A percentile compares a stretch with the other conserved stretches of the same genome.
phyloP scores from a whole-genome alignment of 805 yeast genomes.

The Starmerella gropengiesseri region DNA sequence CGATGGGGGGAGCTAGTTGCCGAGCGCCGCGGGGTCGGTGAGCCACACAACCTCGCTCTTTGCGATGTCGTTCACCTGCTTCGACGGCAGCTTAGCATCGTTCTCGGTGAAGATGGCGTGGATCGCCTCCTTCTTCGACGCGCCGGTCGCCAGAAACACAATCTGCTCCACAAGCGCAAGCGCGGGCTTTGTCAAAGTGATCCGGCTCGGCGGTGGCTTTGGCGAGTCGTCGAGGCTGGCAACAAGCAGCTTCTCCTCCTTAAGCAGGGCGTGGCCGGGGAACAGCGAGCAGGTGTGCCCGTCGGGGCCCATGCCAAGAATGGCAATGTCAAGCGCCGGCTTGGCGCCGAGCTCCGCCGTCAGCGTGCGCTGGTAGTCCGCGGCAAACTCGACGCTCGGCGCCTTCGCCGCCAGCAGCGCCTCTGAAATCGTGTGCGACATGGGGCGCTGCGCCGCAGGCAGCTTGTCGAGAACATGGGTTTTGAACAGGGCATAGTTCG shows the following conservation, averaged over 20 bases:
- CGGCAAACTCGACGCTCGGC: conserved; percentile 18
- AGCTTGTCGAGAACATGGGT: conserved; percentile 43
- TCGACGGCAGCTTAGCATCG: conserved; percentile 46
- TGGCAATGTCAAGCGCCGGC: conserved; percentile 45
- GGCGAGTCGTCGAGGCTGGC: conserved; percentile 73
- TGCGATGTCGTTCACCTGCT: conserved; percentile 52
- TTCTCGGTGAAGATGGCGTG: conserved; percentile 51
- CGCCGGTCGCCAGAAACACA: conserved; percentile 84
- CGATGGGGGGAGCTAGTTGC: conserved; percentile 29
- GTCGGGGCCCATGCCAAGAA: conserved; percentile 90
- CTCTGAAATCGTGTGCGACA: conserved; percentile 38
- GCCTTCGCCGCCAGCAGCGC: conserved; percentile 30
- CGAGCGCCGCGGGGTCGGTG: conserved; percentile 70
- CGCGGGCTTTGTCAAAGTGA: conserved; percentile 76
- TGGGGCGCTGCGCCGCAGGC: conserved; percentile 22
- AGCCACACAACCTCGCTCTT: conserved; percentile 59
- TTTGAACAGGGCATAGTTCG: conserved; percentile 75
- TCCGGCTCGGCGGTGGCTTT: conserved; percentile 85
- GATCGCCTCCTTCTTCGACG: conserved; percentile 64
- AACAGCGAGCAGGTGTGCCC: conserved; percentile 91
- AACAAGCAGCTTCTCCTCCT: conserved; percentile 42
- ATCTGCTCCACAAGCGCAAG: conserved; percentile 44
- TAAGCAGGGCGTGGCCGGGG: conserved; percentile 66
- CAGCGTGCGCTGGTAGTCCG: conserved; percentile 47
- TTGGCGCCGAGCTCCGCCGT: conserved; percentile 36